These are phyloP conservation scores for Diplodia scrobiculata DNA, from an alignment of 2,329 filamentous ascomycete genomes.

Conservation along the genomic window DNA sequence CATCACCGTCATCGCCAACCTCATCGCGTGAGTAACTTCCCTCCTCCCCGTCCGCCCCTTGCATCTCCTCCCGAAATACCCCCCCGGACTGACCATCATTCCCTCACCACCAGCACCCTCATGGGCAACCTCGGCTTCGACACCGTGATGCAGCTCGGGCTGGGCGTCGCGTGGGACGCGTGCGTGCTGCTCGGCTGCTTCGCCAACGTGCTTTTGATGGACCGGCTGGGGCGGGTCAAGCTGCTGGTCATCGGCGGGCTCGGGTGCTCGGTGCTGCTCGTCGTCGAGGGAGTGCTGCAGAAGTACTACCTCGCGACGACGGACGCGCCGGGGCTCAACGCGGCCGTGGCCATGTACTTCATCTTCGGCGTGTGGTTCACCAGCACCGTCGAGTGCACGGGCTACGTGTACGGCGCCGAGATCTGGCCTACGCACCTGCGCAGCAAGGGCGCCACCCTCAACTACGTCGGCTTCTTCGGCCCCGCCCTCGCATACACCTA, in stretches of 20 bases:
- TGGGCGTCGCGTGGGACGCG: constrained; percentile 38
- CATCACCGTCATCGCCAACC: constrained; percentile 39
- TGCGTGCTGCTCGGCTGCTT: constrained; percentile 36
- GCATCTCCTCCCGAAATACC: no score
- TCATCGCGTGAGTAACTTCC: constrained; percentile 29
- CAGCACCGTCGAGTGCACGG: constrained; percentile 36
- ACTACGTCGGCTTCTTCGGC: constrained; percentile 36
- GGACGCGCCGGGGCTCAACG: constrained; percentile 34
- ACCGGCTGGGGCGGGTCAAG: constrained; percentile 38
- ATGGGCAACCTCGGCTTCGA: constrained; percentile 40
- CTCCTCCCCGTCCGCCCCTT: not conserved
- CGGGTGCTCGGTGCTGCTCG: constrained; percentile 33
- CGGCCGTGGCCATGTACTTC: constrained; percentile 31
- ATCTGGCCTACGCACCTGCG: constrained; percentile 43
- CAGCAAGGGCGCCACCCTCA: constrained; percentile 33
- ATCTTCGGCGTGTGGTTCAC: constrained; percentile 34
- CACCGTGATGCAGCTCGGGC: constrained; percentile 36
- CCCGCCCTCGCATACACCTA: constrained; percentile 34
- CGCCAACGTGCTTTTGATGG: constrained; percentile 37
- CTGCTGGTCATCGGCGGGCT: constrained; percentile 35
- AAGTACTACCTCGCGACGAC: constrained; percentile 35
- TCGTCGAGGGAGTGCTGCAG: constrained; percentile 34
- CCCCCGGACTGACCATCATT: no score
- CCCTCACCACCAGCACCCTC: constrained; percentile 32
- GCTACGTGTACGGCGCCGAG: constrained; percentile 42